A percentile compares a stretch with the other conserved stretches of the same genome.
Conservation (phyloP, 257 asterid species). For the Jasminum sambac region DNA sequence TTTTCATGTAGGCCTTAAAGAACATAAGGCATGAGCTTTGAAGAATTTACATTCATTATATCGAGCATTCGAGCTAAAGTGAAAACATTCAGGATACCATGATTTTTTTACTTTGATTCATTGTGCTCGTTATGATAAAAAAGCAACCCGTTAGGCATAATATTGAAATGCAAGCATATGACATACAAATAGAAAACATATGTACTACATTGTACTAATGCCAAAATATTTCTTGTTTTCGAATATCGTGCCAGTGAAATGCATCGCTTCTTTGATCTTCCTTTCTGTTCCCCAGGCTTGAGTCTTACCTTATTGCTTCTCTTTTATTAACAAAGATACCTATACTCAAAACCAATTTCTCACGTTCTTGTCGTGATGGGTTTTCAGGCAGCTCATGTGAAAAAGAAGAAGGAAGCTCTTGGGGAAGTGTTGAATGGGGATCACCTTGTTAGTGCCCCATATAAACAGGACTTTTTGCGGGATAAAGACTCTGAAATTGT, state of each 20-base stretch:
- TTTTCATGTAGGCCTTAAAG: not conserved
- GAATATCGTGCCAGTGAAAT: constrained; percentile 37
- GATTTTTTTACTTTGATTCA: not conserved
- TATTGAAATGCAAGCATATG: not conserved
- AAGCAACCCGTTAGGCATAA: not conserved
- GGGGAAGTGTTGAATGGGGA: constrained; percentile 52
- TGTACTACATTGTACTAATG: not conserved
- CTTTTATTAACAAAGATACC: not conserved
- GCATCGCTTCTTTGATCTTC: constrained; percentile 54
- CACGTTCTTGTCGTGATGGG: not conserved
- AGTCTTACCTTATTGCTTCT: not conserved
- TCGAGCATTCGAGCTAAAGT: not conserved
- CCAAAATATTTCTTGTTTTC: not conserved
- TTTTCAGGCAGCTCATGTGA: constrained; percentile 31
- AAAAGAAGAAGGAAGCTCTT: constrained; percentile 44
- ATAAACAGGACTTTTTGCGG: constrained; percentile 34
- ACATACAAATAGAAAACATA: not conserved
- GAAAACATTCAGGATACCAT: not conserved
- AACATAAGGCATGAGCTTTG: not conserved
- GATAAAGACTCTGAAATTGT: constrained; percentile 39
- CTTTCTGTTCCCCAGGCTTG: constrained; percentile 53
- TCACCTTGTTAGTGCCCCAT: constrained; percentile 44
- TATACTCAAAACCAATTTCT: not conserved
- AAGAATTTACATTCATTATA: not conserved
- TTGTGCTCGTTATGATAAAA: not conserved